Percentiles rank a stretch among this genome's conserved stretches.
phyloP scores from a whole-genome alignment of 75 land plant species.

The Isoetes taiwanensis region DNA sequence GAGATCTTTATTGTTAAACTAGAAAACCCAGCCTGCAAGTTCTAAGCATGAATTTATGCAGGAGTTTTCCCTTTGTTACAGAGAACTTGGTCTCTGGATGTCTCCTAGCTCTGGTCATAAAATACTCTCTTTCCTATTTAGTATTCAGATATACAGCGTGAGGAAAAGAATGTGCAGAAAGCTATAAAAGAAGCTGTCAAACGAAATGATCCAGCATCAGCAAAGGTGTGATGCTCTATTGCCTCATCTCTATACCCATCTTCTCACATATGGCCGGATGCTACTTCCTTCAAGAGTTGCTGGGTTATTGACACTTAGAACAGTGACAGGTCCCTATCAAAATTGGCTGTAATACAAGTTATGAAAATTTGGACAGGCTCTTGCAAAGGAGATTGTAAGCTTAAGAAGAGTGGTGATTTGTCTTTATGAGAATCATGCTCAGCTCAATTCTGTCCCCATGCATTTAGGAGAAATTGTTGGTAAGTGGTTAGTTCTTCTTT shows the following conservation, averaged over 20 bases:
- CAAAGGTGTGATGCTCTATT: conserved; percentile 52
- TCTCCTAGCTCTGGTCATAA: too few species aligned
- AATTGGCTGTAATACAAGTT: neutral
- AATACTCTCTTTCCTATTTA: too few species aligned
- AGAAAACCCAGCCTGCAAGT: too few species aligned
- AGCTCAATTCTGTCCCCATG: conserved; percentile 87
- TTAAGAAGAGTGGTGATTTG: conserved; percentile 66
- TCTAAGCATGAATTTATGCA: too few species aligned
- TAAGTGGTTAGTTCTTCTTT: conserved; percentile 19
- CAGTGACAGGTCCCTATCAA: neutral
- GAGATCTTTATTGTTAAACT: too few species aligned
- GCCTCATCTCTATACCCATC: too few species aligned
- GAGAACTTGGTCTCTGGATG: too few species aligned
- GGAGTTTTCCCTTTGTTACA: too few species aligned
- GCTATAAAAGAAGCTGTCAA: conserved; percentile 88
- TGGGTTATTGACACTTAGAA: neutral
- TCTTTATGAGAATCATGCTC: conserved; percentile 85
- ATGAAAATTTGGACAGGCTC: conserved; percentile 25
- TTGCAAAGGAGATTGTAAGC: conserved; percentile 82
- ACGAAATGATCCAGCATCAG: conserved; percentile 85
- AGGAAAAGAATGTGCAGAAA: conserved; percentile 89
- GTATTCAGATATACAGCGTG: conserved; percentile 94
- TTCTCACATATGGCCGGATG: too few species aligned
- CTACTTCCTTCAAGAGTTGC: too few species aligned
- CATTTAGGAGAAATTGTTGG: conserved; percentile 96